Evolutionary conservation across 1,284 basidiomycete species (phyloP), one percentile per base, ranked within the genome.

Genomic region (Ceratobasidium sp.): DNA sequence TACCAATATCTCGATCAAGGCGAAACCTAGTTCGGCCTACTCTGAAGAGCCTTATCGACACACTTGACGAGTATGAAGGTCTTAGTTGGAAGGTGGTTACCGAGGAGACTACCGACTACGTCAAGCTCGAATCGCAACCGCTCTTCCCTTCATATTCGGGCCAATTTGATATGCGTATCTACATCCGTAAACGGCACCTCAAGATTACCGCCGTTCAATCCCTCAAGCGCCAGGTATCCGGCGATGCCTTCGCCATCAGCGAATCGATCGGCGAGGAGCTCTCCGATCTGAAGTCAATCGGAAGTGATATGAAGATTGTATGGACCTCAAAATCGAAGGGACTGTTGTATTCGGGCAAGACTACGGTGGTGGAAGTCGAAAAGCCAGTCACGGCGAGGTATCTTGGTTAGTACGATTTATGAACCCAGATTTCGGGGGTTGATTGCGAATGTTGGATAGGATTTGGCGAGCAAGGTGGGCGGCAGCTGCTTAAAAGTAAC

Each of bases 391-490:
- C n/a, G 68, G 68, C 68, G 4, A 23, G 68, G 26, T 71, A 71
- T 60, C 54, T 71, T 13, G 68, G 53, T 58, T 11, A 37, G 66
- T 71, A n/a, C 13, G 15, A 26, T 69, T 15, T 10, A 23, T 61
- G 47, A 49, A n/a, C 47, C 49, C 37, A 56, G 53, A 28, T 3
- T 42, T 53, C 53, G 58, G 56, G n/a, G 31, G n/a, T n/a, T n/a
- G n/a, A n/a, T 60, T 31, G 54, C 17, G 54, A 4, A 31, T 17
- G 54, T 28, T 53, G n/a, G 23, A 20, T 45, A 54, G 76, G 76
- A 8, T 76, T 76, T 26, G 76, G 76, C 6, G 76, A 76, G 26
- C 76, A 76, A 56, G 76, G 76, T 45, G 76, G 76, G 54, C 60
- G 61, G 33, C 76, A 76, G 60, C 58, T 76, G 20, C 76, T 76